A percentile compares a stretch with the other conserved stretches of the same genome.
Conservation (phyloP, 2,329 filamentous ascomycete genomes). For the Arachnomyces sp. region DNA sequence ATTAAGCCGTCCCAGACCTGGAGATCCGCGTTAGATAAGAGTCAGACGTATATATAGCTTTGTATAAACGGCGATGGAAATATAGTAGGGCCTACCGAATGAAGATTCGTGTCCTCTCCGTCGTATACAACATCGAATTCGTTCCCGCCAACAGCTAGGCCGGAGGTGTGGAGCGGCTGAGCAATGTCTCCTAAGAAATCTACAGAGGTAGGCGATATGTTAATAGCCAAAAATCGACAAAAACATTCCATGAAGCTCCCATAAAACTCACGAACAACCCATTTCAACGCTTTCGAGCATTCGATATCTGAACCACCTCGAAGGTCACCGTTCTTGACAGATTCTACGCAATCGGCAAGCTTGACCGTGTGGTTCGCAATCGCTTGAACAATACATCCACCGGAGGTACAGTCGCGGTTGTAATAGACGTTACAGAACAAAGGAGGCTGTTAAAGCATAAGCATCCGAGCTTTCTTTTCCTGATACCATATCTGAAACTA, state of each 20-base stretch:
- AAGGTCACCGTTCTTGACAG: constrained; percentile 1
- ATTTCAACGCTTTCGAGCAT: constrained; percentile 7
- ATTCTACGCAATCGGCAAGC: constrained; percentile 22
- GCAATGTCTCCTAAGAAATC: constrained; percentile 36
- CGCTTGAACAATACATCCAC: constrained; percentile 35
- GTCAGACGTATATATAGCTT: too few species aligned
- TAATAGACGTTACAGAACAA: constrained; percentile 28
- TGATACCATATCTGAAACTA: background rate
- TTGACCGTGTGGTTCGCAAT: constrained; percentile 37
- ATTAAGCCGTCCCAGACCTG: constrained; percentile 6
- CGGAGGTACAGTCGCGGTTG: constrained; percentile 28
- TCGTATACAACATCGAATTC: constrained; percentile 20
- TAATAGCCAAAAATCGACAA: too few species aligned
- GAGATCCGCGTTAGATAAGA: background rate
- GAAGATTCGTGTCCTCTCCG: constrained; percentile 5
- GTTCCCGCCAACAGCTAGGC: constrained; percentile 32
- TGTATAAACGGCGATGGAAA: too few species aligned
- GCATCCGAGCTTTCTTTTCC: too few species aligned
- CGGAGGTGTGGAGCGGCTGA: constrained; percentile 36
- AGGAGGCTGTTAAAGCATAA: background rate
- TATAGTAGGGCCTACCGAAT: constrained; percentile 1
- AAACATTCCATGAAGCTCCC: too few species aligned
- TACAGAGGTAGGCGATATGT: background rate
- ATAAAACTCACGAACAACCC: constrained; percentile 17
- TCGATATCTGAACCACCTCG: background rate